These are phyloP conservation scores for Grigorovia humatica DNA, from an alignment of 805 yeast genomes.

Conservation along the genomic window DNA sequence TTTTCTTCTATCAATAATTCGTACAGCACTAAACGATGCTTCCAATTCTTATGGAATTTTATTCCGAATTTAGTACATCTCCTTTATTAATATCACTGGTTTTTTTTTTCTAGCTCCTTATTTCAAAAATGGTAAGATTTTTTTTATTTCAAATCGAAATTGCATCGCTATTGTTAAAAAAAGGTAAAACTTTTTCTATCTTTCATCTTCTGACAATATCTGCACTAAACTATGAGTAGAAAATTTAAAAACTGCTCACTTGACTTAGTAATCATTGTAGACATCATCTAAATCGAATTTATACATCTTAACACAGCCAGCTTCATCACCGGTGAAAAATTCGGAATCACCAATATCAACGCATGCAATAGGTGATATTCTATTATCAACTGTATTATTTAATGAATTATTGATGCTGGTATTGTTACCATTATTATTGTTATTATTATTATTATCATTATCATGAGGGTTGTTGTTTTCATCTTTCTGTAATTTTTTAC, in stretches of 20 bases:
- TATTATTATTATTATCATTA: conserved; percentile 21
- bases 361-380: conserved; percentile 35
- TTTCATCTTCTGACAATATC: no score
- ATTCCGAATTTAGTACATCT: no score
- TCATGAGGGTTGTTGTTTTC: neutral
- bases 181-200: neutral
- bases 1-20: no score
- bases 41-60: no score
- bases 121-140: neutral
- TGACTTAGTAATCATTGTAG: conserved; percentile 3
- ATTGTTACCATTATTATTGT: neutral
- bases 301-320: conserved; percentile 77
- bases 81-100: neutral
- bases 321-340: conserved; percentile 83
- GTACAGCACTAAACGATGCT: no score
- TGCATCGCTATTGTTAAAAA: neutral
- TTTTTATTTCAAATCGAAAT: neutral
- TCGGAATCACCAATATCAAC: conserved; percentile 85
- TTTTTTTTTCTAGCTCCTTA: neutral
- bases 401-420: neutral
- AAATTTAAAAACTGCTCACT: neutral
- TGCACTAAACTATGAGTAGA: neutral
- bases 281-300: conserved; percentile 47
- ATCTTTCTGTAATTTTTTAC: conserved; percentile 25
- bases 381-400: conserved; percentile 4